Evolutionary conservation across 805 yeast genomes (phyloP).

Genomic region (Dipodascus albidus): DNA sequence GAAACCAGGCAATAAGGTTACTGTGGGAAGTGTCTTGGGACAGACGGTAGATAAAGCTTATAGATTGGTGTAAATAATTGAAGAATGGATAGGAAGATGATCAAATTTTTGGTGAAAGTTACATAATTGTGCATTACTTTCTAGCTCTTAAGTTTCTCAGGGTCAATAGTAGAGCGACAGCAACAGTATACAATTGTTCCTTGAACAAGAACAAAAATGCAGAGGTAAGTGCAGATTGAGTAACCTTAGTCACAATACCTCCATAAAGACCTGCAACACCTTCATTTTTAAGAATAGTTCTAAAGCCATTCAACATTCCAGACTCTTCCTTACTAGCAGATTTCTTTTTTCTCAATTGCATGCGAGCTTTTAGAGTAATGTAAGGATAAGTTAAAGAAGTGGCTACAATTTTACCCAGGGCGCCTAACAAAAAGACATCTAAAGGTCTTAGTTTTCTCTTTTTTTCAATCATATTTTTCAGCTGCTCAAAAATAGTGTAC

Average conservation of each 20-base stretch:
- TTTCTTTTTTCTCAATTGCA: conserved; percentile 52
- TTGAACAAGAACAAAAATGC: conserved; percentile 86
- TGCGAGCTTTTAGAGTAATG: conserved; percentile 69
- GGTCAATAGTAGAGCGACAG: conserved; percentile 41
- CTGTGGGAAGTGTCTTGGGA: not conserved
- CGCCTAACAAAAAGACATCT: conserved; percentile 81
- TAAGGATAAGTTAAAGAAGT: conserved; percentile 85
- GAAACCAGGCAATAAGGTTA: not conserved
- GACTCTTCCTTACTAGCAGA: conserved; percentile 15
- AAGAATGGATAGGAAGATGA: too few relatives aligned
- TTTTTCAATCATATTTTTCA: conserved; percentile 53
- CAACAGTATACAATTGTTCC: conserved; percentile 62
- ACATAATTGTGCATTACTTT: not conserved
- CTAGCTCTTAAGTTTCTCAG: conserved; percentile 17
- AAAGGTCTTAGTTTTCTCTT: conserved; percentile 46
- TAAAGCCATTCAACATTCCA: conserved; percentile 28
- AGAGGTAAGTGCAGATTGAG: conserved; percentile 78
- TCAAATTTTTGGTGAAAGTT: too few relatives aligned
- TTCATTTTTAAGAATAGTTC: conserved; percentile 51
- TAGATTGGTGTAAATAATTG: too few relatives aligned
- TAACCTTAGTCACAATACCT: conserved; percentile 68
- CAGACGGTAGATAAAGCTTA: too few relatives aligned
- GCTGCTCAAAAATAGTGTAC: conserved; percentile 80
- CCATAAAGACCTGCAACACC: conserved; percentile 71
- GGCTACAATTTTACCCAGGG: conserved; percentile 81